These are phyloP conservation scores for Podospora anserina DNA, from an alignment of 495 filamentous ascomycete genomes.

Conservation along the genomic window DNA sequence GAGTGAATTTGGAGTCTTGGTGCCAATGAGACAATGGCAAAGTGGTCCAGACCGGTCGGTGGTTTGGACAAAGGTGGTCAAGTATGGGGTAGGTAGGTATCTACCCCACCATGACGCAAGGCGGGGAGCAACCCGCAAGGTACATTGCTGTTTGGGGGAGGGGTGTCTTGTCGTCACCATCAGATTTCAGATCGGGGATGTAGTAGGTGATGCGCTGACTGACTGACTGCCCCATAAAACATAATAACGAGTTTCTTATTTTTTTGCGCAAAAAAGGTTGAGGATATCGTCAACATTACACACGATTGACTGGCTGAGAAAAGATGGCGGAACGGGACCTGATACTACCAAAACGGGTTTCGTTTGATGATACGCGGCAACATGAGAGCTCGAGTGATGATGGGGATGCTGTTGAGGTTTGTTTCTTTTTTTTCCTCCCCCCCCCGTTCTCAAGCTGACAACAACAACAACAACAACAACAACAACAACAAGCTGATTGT, in stretches of 20 bases:
- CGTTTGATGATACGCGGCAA: conserved; percentile 5
- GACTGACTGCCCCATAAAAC: too few relatives aligned
- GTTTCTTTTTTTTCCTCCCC: background rate
- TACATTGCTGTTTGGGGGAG: background rate
- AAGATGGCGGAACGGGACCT: background rate
- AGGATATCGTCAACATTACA: too few relatives aligned
- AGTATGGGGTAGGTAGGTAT: background rate
- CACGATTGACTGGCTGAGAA: too few relatives aligned
- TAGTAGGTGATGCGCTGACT: too few relatives aligned
- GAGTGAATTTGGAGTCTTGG: background rate
- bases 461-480: background rate
- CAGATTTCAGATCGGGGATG: background rate
- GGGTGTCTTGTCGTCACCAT: background rate
- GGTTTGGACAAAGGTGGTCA: background rate
- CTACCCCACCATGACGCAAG: conserved; percentile 22
- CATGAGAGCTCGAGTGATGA: conserved; percentile 28
- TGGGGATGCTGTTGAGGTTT: conserved; percentile 42
- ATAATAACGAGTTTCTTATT: too few relatives aligned
- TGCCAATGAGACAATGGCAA: background rate
- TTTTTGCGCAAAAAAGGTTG: too few relatives aligned
- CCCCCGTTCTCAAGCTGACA: background rate
- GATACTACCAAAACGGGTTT: background rate
- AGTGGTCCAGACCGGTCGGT: background rate
- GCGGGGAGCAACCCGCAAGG: background rate
- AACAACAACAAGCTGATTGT: background rate